These are phyloP conservation scores for Castanea crenata DNA, from an alignment of 306 rosid genomes.

Conservation along the genomic window DNA sequence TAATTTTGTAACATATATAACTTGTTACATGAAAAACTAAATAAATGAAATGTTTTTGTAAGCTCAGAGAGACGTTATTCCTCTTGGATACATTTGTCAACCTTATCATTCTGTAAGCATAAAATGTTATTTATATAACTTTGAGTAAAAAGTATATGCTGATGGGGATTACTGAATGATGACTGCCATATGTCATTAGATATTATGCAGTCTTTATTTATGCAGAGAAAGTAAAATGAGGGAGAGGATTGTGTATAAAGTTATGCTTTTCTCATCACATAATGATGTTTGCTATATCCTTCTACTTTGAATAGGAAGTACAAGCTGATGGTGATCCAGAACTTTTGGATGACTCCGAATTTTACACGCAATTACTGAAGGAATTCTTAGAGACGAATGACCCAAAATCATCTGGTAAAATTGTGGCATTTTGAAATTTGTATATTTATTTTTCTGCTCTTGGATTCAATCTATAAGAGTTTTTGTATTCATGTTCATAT, in stretches of 20 bases:
- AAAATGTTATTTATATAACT: neutral
- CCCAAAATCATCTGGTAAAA: conserved; percentile 71
- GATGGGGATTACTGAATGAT: neutral
- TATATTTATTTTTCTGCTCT: neutral
- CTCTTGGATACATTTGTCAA: neutral
- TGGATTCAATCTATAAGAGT: neutral
- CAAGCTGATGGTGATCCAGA: conserved; percentile 62
- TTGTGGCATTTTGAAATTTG: neutral
- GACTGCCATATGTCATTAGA: neutral
- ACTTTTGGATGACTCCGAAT: conserved; percentile 81
- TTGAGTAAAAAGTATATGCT: too few species aligned
- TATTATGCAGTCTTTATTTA: neutral
- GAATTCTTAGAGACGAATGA: conserved; percentile 84
- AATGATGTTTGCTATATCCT: neutral
- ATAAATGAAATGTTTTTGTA: neutral
- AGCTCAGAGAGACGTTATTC: neutral
- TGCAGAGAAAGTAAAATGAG: neutral
- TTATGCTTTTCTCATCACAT: neutral
- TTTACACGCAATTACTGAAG: conserved; percentile 82
- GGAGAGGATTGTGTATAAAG: neutral
- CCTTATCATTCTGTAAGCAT: neutral
- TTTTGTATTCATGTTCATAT: too few species aligned
- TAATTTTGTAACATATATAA: neutral
- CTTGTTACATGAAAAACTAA: neutral
- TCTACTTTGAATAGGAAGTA: conserved; percentile 45